A percentile compares a stretch with the other conserved stretches of the same genome.
Evolutionary conservation across 2,329 filamentous ascomycete genomes (phyloP).

Genomic region (Ceratocystis lukuohia): DNA sequence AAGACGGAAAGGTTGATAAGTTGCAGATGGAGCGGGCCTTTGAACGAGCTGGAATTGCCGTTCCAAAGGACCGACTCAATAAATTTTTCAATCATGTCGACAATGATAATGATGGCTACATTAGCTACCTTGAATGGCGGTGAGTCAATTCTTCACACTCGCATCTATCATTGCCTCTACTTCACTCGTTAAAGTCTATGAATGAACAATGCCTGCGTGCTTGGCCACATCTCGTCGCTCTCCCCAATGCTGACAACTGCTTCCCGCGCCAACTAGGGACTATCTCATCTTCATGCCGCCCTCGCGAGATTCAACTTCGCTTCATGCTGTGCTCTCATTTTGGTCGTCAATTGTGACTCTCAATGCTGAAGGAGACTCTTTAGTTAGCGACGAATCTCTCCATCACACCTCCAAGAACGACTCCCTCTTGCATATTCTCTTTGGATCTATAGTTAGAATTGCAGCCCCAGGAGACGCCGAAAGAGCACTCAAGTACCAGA

Average conservation of each 20-base stretch:
- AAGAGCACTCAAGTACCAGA: constrained; percentile 14
- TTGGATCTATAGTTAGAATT: constrained; percentile 57
- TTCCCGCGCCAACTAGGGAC: constrained; percentile 42
- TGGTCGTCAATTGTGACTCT: constrained; percentile 82
- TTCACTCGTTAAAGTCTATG: too few species aligned
- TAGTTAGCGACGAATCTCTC: constrained; percentile 78
- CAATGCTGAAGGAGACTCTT: constrained; percentile 85
- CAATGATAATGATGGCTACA: constrained; percentile 71
- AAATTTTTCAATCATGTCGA: constrained; percentile 87
- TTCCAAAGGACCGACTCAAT: constrained; percentile 63
- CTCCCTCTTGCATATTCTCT: constrained; percentile 58
- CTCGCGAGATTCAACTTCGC: constrained; percentile 43
- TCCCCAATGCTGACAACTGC: too few species aligned
- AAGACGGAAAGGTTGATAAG: constrained; percentile 76
- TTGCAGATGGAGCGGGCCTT: constrained; percentile 72
- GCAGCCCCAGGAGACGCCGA: constrained; percentile 18
- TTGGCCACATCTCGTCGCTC: too few species aligned
- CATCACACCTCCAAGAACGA: constrained; percentile 83
- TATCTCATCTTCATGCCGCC: constrained; percentile 83
- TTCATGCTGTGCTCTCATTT: constrained; percentile 77
- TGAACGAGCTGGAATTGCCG: constrained; percentile 59
- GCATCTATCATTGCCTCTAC: too few species aligned
- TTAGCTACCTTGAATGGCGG: constrained; percentile 95
- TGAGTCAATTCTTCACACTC: constrained; percentile 36
- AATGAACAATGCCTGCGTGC: too few species aligned